A percentile compares a stretch with the other conserved stretches of the same genome.
These are phyloP conservation scores for Paecilomyces formosus DNA, from an alignment of 2,329 filamentous ascomycete species.

Conservation along the genomic window DNA sequence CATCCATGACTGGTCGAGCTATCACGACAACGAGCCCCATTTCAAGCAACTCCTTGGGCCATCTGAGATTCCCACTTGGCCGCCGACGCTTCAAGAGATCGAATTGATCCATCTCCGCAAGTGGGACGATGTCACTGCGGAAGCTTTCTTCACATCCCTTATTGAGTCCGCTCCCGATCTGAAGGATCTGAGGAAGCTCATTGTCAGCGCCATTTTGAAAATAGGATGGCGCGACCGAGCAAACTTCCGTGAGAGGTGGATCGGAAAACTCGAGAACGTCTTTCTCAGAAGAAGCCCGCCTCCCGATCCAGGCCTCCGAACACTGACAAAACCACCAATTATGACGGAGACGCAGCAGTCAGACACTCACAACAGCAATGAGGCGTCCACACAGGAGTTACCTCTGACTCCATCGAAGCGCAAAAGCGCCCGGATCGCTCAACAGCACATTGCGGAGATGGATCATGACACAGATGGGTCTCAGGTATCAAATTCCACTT, in stretches of 20 bases:
- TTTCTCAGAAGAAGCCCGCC: conserved; percentile 31
- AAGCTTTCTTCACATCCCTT: conserved; percentile 72
- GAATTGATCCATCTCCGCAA: conserved; percentile 72
- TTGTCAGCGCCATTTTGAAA: conserved; percentile 70
- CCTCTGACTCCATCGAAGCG: conserved; percentile 22
- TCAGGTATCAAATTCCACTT: conserved; percentile 3
- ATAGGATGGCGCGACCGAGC: conserved; percentile 74
- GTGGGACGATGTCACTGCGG: conserved; percentile 62
- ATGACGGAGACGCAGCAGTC: background rate
- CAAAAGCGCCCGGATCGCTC: conserved; percentile 32
- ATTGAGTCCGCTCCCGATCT: conserved; percentile 62
- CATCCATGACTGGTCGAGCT: conserved; percentile 63
- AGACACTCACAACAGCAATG: conserved; percentile 1
- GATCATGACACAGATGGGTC: conserved; percentile 16
- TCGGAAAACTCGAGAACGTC: conserved; percentile 54
- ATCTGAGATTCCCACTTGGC: conserved; percentile 68
- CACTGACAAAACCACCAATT: background rate
- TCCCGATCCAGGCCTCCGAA: conserved; percentile 22
- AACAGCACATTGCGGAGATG: conserved; percentile 17
- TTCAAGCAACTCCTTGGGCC: conserved; percentile 59
- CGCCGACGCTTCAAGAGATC: conserved; percentile 59
- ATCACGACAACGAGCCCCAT: conserved; percentile 65
- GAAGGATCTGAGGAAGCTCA: conserved; percentile 59
- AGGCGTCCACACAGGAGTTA: conserved; percentile 6
- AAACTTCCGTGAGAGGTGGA: conserved; percentile 71